Percentiles rank a stretch among this genome's conserved stretches.
Conservation (phyloP, 495 filamentous ascomycete species). For the Lophium mytilinum region DNA sequence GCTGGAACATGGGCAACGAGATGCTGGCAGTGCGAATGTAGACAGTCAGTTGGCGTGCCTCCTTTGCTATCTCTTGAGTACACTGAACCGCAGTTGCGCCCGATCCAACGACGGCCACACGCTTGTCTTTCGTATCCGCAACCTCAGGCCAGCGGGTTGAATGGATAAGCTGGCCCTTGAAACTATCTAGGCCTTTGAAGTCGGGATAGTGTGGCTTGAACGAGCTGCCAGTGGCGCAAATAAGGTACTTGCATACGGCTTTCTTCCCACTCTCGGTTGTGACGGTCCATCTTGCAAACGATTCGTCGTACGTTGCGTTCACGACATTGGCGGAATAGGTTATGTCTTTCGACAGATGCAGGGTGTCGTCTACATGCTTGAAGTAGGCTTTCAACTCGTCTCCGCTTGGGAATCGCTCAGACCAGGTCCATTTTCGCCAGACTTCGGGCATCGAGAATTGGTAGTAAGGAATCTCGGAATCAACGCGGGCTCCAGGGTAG, state of each 20-base stretch:
- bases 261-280: conserved; percentile 29
- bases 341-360: conserved; percentile 39
- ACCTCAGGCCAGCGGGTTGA: conserved; percentile 47
- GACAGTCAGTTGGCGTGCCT: conserved; percentile 36
- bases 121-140: conserved; percentile 43
- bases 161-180: conserved; percentile 42
- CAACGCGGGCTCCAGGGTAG: conserved; percentile 42
- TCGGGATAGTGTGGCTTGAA: conserved; percentile 34
- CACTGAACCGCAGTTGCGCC: conserved; percentile 52
- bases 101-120: conserved; percentile 49
- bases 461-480: conserved; percentile 18
- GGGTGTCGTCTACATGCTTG: conserved; percentile 36
- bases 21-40: conserved; percentile 51
- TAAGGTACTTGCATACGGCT: conserved; percentile 28
- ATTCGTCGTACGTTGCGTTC: conserved; percentile 34
- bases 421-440: conserved; percentile 37
- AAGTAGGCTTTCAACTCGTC: conserved; percentile 39
- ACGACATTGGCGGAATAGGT: conserved; percentile 36
- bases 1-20: conserved; percentile 45
- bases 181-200: conserved; percentile 33
- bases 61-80: conserved; percentile 33
- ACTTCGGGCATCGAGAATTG: conserved; percentile 3
- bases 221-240: conserved; percentile 36
- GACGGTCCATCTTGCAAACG: conserved; percentile 32
- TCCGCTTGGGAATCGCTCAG: conserved; percentile 35